phyloP scores from a whole-genome alignment of 1,139 yeast species.

The Ogataea hybrid region DNA sequence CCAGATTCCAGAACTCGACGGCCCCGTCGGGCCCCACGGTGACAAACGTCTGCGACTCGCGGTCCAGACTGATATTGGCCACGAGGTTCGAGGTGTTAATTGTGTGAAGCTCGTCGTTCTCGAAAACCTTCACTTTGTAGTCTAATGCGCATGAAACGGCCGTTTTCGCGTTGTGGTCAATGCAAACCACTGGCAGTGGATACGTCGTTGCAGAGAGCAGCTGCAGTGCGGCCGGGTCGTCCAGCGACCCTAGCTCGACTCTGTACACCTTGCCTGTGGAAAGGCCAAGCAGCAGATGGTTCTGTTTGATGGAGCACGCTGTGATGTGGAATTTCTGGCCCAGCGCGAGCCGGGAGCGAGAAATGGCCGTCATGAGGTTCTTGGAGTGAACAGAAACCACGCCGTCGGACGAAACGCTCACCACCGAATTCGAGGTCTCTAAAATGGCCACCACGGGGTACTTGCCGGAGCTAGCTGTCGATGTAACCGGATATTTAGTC shows the following conservation, averaged over 20 bases:
- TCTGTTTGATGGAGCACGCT: constrained; percentile 17
- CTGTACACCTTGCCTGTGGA: constrained; percentile 20
- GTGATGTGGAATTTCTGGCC: constrained; percentile 17
- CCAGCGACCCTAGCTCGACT: constrained; percentile 10
- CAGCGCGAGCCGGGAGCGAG: constrained; percentile 8
- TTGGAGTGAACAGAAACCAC: constrained; percentile 16
- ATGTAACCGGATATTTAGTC: too few species aligned
- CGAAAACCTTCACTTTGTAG: constrained; percentile 8
- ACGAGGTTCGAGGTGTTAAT: constrained; percentile 6
- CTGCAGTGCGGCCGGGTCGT: constrained; percentile 9
- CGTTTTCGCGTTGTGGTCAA: constrained; percentile 11
- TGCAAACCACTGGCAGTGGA: constrained; percentile 19
- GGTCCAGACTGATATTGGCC: constrained; percentile 8
- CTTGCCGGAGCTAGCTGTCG: too few species aligned
- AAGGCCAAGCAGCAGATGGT: constrained; percentile 20
- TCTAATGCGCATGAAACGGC: constrained; percentile 13
- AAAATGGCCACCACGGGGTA: too few species aligned
- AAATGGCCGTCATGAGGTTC: constrained; percentile 13
- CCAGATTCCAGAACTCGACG: constrained; percentile 45
- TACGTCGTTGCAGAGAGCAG: constrained; percentile 2
- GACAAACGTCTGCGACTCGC: constrained; percentile 6
- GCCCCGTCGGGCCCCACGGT: constrained; percentile 27
- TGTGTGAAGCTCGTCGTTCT: neutral
- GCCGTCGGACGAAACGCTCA: constrained; percentile 15
- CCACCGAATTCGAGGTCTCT: too few species aligned